Conservation (phyloP, 805 yeast species). For the Candida methanosorbosa region DNA sequence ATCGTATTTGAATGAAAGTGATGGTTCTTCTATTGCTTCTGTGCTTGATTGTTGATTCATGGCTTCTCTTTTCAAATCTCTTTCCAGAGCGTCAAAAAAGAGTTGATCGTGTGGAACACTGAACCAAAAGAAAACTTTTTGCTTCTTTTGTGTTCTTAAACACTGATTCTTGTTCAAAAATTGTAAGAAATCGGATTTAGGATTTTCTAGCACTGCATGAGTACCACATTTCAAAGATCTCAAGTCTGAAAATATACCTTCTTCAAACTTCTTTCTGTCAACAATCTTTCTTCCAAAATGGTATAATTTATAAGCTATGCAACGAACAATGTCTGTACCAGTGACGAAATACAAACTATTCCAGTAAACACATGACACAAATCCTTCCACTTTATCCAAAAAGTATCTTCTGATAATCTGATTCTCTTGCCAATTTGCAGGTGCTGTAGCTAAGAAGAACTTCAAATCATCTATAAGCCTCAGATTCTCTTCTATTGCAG, state of each 20-base stretch:
- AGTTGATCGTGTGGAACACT: constrained; percentile 89
- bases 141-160: constrained; percentile 90
- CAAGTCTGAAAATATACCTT: constrained; percentile 88
- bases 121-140: constrained; percentile 94
- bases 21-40: constrained; percentile 65
- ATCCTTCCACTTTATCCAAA: constrained; percentile 81
- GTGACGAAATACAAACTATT: constrained; percentile 82
- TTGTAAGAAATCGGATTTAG: constrained; percentile 76
- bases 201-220: constrained; percentile 82
- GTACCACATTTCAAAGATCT: constrained; percentile 79
- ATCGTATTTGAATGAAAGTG: constrained; percentile 66
- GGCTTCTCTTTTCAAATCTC: constrained; percentile 79
- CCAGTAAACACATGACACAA: constrained; percentile 91
- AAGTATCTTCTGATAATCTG: constrained; percentile 83
- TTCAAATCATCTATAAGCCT: constrained; percentile 68
- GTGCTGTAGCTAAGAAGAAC: constrained; percentile 86
- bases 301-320: constrained; percentile 79
- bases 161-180: constrained; percentile 82
- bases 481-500: constrained; percentile 39
- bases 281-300: constrained; percentile 80
- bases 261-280: constrained; percentile 93
- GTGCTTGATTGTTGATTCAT: constrained; percentile 62
- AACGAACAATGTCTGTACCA: constrained; percentile 93
- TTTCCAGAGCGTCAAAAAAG: constrained; percentile 87
- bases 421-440: constrained; percentile 86